Evolutionary conservation across 1,284 basidiomycete species (phyloP), one percentile per base, ranked within the genome.

Genomic region (Rhodotorula sp.): DNA sequence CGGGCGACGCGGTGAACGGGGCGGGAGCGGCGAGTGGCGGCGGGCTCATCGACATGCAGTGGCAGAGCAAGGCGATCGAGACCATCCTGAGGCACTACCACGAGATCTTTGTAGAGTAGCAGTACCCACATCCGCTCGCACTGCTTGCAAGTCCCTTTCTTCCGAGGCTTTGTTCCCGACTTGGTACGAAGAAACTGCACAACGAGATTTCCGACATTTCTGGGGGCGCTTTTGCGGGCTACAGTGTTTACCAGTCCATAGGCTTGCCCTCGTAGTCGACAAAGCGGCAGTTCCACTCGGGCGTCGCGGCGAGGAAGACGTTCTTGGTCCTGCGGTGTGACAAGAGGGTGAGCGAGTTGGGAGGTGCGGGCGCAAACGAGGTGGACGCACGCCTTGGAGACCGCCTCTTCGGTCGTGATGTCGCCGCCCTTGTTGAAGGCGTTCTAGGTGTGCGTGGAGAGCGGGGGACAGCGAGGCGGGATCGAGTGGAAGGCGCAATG

Each of bases 41-140:
- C 1, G 54, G 71, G 52, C 77, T 88, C 77, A 85, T 86, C 60
- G 88, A 89, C 77, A 86, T 88, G 80, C 84, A 83, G 75, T 86
- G 82, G 81, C 89, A 88, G 83, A 89, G 88, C 82, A 88, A 91
- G 89, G 91, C 90, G 25, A 87, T 94, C 75, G 91, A 93, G 82
- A 93, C 91, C 10, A 93, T 94, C 77, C 82, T 94, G 74, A 87
- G 89, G 77, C 91, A 92, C 80, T 93, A 91, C 81, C 87, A 86
- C 70, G 91, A 92, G 83, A 93, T 93, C 76, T 93, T 91, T 80
- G 88, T 91, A 64, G 90, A 91, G 67, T 72, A 60, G 42, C 21
- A 14, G 48, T 16, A 8, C 17, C 21, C 17, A 19, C 48, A 16
- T 49, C 25, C 49, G 3, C 49, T 50, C n/a, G 23, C 23, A 7